Conservation (phyloP, 306 rosid species). For the Biancaea sappan region DNA sequence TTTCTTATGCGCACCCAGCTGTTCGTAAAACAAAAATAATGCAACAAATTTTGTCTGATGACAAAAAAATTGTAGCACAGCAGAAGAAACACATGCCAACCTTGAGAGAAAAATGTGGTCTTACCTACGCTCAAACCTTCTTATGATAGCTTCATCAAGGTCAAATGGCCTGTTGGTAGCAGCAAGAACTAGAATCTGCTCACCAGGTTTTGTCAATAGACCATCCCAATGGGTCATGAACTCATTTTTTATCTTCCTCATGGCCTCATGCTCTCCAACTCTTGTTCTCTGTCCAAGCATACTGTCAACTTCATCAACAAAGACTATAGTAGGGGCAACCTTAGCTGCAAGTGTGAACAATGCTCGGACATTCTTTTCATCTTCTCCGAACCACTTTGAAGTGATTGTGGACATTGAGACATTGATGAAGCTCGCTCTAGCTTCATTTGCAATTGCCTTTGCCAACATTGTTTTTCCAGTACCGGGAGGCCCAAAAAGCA, state of each 20-base stretch:
- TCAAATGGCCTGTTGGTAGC: slow-evolving; percentile 84
- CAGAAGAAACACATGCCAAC: slow-evolving; percentile 14
- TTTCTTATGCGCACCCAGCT: neutral
- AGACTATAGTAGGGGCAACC: slow-evolving; percentile 69
- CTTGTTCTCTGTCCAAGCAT: slow-evolving; percentile 75
- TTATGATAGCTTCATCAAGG: slow-evolving; percentile 78
- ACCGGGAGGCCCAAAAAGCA: slow-evolving; percentile 77
- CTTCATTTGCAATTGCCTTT: slow-evolving; percentile 73
- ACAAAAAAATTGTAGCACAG: neutral
- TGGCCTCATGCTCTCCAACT: slow-evolving; percentile 74
- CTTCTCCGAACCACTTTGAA: slow-evolving; percentile 79
- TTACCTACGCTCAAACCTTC: slow-evolving; percentile 76
- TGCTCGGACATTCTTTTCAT: slow-evolving; percentile 71
- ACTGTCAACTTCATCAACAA: slow-evolving; percentile 76
- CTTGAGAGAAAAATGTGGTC: neutral
- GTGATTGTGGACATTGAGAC: slow-evolving; percentile 75
- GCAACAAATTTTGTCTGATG: neutral
- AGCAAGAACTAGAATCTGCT: slow-evolving; percentile 66
- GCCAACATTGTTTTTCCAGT: slow-evolving; percentile 80
- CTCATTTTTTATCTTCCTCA: slow-evolving; percentile 71
- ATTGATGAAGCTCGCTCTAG: slow-evolving; percentile 71
- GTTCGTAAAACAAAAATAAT: neutral
- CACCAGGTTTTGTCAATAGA: slow-evolving; percentile 62
- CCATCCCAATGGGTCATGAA: slow-evolving; percentile 82
- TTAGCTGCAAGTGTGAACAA: slow-evolving; percentile 74